Evolutionary conservation across 2,329 filamentous ascomycete species (phyloP), one percentile per base, ranked within the genome.

Genomic region (Zopfia rhizophila): DNA sequence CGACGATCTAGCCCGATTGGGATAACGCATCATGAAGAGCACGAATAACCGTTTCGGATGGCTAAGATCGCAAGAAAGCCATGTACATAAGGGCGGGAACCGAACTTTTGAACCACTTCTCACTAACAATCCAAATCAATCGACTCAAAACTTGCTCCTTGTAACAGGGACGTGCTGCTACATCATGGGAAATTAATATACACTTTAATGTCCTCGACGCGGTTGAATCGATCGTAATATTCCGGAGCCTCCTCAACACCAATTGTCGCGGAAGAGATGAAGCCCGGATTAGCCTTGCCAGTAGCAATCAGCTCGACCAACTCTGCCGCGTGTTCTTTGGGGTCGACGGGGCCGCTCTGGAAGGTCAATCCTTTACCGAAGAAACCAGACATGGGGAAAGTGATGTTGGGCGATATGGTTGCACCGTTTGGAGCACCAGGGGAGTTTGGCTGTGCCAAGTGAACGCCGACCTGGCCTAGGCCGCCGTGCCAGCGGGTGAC

Each of bases 401-500:
- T 12, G 19, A 39, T 21, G n/a, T 36, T 41, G 3, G 47, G 47
- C 16, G 24, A 12, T 19, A 42, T 47, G 2, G 18, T n/a, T 5
- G n/a, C n/a, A 19, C 14, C 48, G n/a, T 2, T 13, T 5, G 46
- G 46, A 17, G 29, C 21, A 8, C 46, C 46, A 6, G 40, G 40
- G 11, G 32, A 13, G 7, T 12, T n/a, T 21, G n/a, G 13, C 18
- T 17, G 17, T 2, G 25, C 11, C 18, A 5, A 16, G 30, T 55
- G 64, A 7, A 60, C 31, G 5, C 60, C 60, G 3, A 52, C 50
- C 27, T 60, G 45, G 7, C 56, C 57, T 25, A 66, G 59, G 4
- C 60, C 62, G n/a, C 62, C 61, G 2, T 50, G 53, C 6, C 50
- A 37, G 29, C 50, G 38, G 2, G 56, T 63, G 5, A 67, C 58